Evolutionary conservation across 805 yeast genomes (phyloP).

Genomic region (Metschnikowia bowlesiae): DNA sequence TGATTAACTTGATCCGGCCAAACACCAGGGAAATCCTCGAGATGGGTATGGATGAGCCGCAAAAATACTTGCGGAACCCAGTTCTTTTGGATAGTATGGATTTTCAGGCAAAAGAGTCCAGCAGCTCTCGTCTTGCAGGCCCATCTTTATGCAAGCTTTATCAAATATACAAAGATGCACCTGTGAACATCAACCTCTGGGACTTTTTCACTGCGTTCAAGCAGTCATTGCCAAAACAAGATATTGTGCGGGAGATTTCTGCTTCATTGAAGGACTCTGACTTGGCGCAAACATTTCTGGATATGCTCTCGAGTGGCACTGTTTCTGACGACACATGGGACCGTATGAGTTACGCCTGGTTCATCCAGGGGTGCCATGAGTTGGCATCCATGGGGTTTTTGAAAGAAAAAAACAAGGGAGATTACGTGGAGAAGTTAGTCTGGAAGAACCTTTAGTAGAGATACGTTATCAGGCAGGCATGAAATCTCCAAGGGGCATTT

Average conservation of each 20-base stretch:
- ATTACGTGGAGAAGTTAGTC: conserved; percentile 60
- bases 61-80: conserved; percentile 19
- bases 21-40: conserved; percentile 30
- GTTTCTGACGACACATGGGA: conserved; percentile 50
- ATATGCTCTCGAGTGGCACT: neutral
- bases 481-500: no score
- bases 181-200: conserved; percentile 58
- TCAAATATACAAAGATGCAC: conserved; percentile 75
- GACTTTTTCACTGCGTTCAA: conserved; percentile 65
- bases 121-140: conserved; percentile 10
- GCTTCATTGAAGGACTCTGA: neutral
- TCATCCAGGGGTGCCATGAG: conserved; percentile 69
- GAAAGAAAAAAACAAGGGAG: conserved; percentile 59
- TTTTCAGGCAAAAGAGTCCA: neutral
- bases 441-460: conserved; percentile 58
- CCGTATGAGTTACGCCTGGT: conserved; percentile 61
- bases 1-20: conserved; percentile 37
- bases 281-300: neutral
- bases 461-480: neutral
- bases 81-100: conserved; percentile 6
- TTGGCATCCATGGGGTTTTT: conserved; percentile 65
- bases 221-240: conserved; percentile 36
- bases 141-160: conserved; percentile 43
- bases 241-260: conserved; percentile 17
- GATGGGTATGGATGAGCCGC: conserved; percentile 28